Evolutionary conservation across 1,139 yeast genomes (phyloP), one percentile per base, ranked within the genome.

Genomic region (Kurtzmaniella natalensis): DNA sequence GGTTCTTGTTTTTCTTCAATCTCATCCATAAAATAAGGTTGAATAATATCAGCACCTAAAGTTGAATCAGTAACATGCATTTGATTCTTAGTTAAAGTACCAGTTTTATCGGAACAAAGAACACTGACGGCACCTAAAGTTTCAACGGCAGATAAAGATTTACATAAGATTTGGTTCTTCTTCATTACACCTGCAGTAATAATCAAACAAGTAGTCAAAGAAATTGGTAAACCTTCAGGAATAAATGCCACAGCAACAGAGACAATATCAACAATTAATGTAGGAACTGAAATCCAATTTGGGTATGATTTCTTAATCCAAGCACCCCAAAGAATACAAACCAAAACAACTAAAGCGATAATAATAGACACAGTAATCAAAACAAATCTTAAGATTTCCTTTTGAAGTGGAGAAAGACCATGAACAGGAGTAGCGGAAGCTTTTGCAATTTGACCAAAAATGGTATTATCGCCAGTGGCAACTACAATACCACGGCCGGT

Each of bases 321-420:
- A n/a, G 65, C 65, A 35, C 61, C 75, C 77, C 78, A 73, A 11
- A 70, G 46, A 28, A 70, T 53, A 39, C 44, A 29, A 8, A 58
- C 43, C 15, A 59, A 34, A 5, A 60, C 46, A 10, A 52, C 46
- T 37, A 60, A 48, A 9, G 36, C 14, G 5, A 59, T 33, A 35
- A 60, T 58, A 9, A 59, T 44, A 3, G 33, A 18, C 5, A 48
- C 44, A 8, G 53, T 47, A 18, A 56, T 43, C 4, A 42, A 37
- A 15, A 60, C 61, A 37, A 60, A 59, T 30, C 61, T 42, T 20
- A 59, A 44, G 18, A 60, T 47, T 42, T 60, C 65, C 37, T 41
- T 46, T 41, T 60, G 66, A 33, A 60, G 45, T 11, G 65, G 61
- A 17, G 64, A 50, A 32, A 59, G 47, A 3, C 59, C 58, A 16